Base-by-base conservation (phyloP, 495 filamentous ascomycete genomes). In the Letharia lupina region DNA sequence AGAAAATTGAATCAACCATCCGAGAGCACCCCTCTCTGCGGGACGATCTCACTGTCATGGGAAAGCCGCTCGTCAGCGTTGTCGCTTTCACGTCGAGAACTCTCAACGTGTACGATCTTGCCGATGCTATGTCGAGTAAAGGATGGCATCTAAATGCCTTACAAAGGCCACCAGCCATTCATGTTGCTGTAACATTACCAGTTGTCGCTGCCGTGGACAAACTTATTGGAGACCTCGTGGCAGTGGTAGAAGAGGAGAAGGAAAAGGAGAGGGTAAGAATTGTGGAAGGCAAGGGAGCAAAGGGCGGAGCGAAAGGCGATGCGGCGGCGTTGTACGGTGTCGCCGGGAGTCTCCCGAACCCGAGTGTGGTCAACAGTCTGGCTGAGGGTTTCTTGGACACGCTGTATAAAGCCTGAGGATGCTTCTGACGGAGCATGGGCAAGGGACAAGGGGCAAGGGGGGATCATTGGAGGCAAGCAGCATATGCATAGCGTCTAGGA, bases 71-170 rank as follows among this genome's bases (percentile, higher is more conserved):
- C 61, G 91, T 96, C 60, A 91, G 86, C 65, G 93, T 98, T 23
- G 83, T 99, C 10, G 91, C 95, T 11, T 96, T 98, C 79, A 82
- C 84, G 40, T 89, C 89, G 50, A 83, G 84, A 66, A 81, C 81
- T 54, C 81, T 98, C 39, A 86, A 94, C 73, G 85, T 90, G 45
- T 96, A 95, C 73, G 91, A 98, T 68, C 83, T 96, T 64, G 91
- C 91, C 35, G 91, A 96, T 78, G 87, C 82, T 64, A 87, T 99
- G 86, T 83, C 81, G 58, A 80, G 79, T 4, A 85, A 86, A 69
- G 94, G 94, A 33, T 99, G 94, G 94, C 94, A 98, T 76, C 82
- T 99, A 59, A 99, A 96, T 72, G 91, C 93, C 10, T 80, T 98
- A 62, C 94, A 99, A 73, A 85, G 85, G 61, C 94, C 94, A 11